Evolutionary conservation across 2,329 filamentous ascomycete genomes (phyloP), one percentile per base, ranked within the genome.

Genomic region (Cytospora leucostoma): DNA sequence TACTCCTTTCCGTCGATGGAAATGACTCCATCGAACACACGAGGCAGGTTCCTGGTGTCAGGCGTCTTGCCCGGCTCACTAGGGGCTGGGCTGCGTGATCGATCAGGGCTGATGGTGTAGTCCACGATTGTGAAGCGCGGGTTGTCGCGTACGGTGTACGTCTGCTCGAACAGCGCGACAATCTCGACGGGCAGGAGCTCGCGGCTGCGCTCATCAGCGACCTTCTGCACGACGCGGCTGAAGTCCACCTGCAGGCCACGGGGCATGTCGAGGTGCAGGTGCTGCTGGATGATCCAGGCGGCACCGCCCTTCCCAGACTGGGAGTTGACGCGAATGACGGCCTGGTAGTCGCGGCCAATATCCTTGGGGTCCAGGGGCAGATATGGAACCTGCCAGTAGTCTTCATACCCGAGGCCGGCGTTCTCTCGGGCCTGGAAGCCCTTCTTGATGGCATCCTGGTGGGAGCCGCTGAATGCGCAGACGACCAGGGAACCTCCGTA

Each of bases 371-470:
- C 94, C 70, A 98, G 84, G 13, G 94, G 94, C 56, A 98, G 88
- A 74, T 98, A 98, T 0, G 94, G 94, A 47, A 97, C 84, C 70
- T 91, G 80, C 94, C 94, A 98, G 49, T 78, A 80, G 71, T 88
- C 86, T 62, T 94, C 86, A 72, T 84, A 79, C 6, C 77, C 79
- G 53, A 83, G 80, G 60, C 82, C 83, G 0, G 82, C 76, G 52
- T 82, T 77, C 73, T 93, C 84, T 64, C 94, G 89, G 49, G 81
- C 73, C 73, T 91, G 84, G 80, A 95, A 93, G 0, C 89, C 89
- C 82, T 97, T 97, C 79, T 96, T 96, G 80, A 97, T 97, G 59
- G 94, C 94, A 73, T 98, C 93, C 77, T 98, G 93, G 76, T 98
- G 94, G 33, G 88, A 92, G 61, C 94, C 93, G 68, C 88, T 92